These are phyloP conservation scores for Mycena filopes DNA, from an alignment of 768 basidiomycete species.

Conservation along the genomic window DNA sequence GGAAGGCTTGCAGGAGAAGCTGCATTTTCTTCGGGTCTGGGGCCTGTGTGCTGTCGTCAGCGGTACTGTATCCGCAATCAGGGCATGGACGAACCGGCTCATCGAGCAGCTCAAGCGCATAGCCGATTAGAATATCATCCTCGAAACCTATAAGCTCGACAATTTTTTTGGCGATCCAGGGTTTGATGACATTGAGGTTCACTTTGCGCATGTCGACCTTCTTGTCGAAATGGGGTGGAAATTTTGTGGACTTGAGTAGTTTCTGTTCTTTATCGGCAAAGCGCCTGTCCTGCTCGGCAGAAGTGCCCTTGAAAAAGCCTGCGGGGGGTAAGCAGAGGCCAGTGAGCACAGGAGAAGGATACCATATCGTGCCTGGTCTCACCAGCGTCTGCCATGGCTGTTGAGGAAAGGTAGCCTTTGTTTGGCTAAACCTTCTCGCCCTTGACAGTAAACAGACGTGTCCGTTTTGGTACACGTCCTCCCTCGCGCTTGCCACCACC, in stretches of 20 bases:
- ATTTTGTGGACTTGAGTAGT: constrained; percentile 89
- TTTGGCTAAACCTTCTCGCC: not conserved
- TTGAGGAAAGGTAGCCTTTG: not conserved
- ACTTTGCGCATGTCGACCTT: constrained; percentile 98
- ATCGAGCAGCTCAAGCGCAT: constrained; percentile 94
- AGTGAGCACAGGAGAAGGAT: constrained; percentile 36
- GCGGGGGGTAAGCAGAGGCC: constrained; percentile 35
- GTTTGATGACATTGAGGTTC: constrained; percentile 89
- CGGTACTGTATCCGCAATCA: not conserved
- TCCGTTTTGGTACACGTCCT: constrained; percentile 14
- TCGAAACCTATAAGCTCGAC: constrained; percentile 92
- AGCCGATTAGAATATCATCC: constrained; percentile 97
- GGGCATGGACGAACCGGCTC: constrained; percentile 73
- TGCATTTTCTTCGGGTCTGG: constrained; percentile 97
- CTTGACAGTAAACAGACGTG: not conserved
- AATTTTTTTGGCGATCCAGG: constrained; percentile 96
- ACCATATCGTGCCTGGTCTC: constrained; percentile 42
- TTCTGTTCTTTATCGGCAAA: constrained; percentile 97
- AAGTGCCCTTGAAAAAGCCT: constrained; percentile 93
- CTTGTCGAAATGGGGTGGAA: constrained; percentile 88
- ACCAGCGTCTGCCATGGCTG: constrained; percentile 70
- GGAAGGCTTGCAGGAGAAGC: constrained; percentile 92
- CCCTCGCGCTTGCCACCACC: constrained; percentile 3
- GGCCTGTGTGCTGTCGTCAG: not conserved
- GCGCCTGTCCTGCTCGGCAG: constrained; percentile 89